Conservation (phyloP, 176 grass and related monocot genomes). For the Aegilops longissima region DNA sequence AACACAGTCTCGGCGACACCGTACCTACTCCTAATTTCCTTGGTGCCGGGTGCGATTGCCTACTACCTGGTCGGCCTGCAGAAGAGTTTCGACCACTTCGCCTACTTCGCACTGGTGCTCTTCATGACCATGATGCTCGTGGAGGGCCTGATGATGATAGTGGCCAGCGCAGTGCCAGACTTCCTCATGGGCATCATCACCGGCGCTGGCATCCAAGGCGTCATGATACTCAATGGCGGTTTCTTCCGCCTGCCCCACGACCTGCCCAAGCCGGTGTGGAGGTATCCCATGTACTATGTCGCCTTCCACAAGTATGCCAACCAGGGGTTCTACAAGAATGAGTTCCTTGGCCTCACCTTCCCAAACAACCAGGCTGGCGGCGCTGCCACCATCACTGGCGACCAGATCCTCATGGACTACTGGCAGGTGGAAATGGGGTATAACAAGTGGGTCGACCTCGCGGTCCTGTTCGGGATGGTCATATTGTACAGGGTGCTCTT, state of each 20-base stretch:
- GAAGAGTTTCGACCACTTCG: constrained; percentile 35
- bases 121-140: constrained; percentile 55
- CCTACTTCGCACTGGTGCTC: constrained; percentile 29
- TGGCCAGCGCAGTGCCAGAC: constrained; percentile 44
- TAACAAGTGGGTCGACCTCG: constrained; percentile 82
- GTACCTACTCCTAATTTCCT: constrained; percentile 36
- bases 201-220: constrained; percentile 53
- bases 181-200: constrained; percentile 72
- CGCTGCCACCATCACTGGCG: constrained; percentile 42
- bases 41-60: constrained; percentile 45
- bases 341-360: constrained; percentile 72
- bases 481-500: constrained; percentile 71
- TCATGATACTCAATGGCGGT: constrained; percentile 54
- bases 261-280: constrained; percentile 55
- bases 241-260: constrained; percentile 50
- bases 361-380: constrained; percentile 47
- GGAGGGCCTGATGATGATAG: constrained; percentile 58
- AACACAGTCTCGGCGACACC: constrained; percentile 55
- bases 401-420: constrained; percentile 48
- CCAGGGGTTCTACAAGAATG: constrained; percentile 78
- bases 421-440: constrained; percentile 80
- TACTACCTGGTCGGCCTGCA: constrained; percentile 50
- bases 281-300: constrained; percentile 55
- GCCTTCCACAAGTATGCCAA: constrained; percentile 57
- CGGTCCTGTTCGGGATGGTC: constrained; percentile 60